Conservation (phyloP, 2,329 filamentous ascomycete genomes). For the Periconia sp. region DNA sequence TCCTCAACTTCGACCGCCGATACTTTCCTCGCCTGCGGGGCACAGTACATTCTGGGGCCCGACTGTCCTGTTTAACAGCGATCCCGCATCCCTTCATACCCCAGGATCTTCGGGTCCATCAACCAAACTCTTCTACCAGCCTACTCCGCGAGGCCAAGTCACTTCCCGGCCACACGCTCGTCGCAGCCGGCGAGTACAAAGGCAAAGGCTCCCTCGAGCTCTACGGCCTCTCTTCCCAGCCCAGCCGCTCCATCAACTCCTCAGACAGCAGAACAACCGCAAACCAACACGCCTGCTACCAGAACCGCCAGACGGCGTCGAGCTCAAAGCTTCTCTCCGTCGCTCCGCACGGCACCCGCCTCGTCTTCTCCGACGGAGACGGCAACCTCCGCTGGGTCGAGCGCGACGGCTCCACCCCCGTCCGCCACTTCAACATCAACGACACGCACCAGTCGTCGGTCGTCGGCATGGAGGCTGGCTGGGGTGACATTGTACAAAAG, state of each 20-base stretch:
- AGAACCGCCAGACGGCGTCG: constrained; percentile 82
- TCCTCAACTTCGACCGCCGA: constrained; percentile 87
- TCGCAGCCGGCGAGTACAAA: constrained; percentile 90
- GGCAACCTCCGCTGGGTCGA: constrained; percentile 92
- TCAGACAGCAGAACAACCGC: constrained; percentile 33
- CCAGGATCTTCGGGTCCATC: constrained; percentile 64
- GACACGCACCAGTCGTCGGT: constrained; percentile 20
- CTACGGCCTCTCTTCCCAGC: constrained; percentile 66
- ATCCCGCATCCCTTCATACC: constrained; percentile 72
- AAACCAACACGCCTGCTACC: constrained; percentile 52
- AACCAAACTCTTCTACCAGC: constrained; percentile 59
- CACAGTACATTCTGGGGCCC: constrained; percentile 83
- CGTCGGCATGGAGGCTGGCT: constrained; percentile 26
- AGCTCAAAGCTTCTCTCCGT: constrained; percentile 82
- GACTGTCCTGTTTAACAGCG: constrained; percentile 74
- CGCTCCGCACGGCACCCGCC: constrained; percentile 77
- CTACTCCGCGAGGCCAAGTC: constrained; percentile 62
- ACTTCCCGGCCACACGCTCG: constrained; percentile 67
- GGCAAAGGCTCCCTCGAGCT: constrained; percentile 88
- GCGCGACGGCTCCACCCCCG: constrained; percentile 70
- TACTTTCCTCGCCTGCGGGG: constrained; percentile 79
- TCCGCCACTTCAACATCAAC: constrained; percentile 66
- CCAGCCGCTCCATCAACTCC: constrained; percentile 36
- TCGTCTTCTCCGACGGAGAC: constrained; percentile 83
- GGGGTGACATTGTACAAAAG: constrained; percentile 79